A percentile compares a stretch with the other conserved stretches of the same genome.
Conservation (phyloP, 139 green algal genomes). For the Dunaliella primolecta region DNA sequence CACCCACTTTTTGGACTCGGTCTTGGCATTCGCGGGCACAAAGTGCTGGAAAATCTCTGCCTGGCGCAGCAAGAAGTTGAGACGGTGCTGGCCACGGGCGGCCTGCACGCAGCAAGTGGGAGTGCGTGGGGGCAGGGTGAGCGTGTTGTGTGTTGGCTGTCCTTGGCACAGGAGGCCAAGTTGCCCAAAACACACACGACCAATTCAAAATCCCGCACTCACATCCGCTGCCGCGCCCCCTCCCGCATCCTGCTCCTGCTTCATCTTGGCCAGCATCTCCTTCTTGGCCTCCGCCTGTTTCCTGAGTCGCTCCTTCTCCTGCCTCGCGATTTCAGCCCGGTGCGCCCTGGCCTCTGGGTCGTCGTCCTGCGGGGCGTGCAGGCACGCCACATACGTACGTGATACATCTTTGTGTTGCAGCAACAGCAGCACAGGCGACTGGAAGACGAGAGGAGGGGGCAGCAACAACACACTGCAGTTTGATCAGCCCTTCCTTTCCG, state of each 20-base stretch:
- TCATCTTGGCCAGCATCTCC: constrained; percentile 79
- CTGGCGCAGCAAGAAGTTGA: constrained; percentile 94
- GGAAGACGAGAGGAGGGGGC: background rate
- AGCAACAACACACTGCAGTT: background rate
- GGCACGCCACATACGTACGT: constrained; percentile 9
- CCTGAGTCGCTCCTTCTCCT: constrained; percentile 80
- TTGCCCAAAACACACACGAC: background rate
- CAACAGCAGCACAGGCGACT: background rate
- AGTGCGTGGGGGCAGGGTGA: background rate
- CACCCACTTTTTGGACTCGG: constrained; percentile 50
- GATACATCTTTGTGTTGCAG: background rate
- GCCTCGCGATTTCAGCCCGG: constrained; percentile 56
- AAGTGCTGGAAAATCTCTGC: constrained; percentile 99
- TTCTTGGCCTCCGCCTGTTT: constrained; percentile 76
- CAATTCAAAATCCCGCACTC: background rate
- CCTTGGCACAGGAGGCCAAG: background rate
- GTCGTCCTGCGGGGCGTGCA: background rate
- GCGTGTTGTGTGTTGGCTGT: background rate
- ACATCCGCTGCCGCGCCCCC: background rate
- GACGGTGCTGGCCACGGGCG: constrained; percentile 64
- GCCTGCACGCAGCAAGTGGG: constrained; percentile 48
- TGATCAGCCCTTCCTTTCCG: background rate
- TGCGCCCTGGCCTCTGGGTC: constrained; percentile 7
- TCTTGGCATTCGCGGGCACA: constrained; percentile 51
- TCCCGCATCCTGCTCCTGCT: constrained; percentile 58